Percentiles rank a stretch among this genome's conserved stretches.
These are phyloP conservation scores for Carpinus fangiana DNA, from an alignment of 306 rosid genomes.

Conservation along the genomic window DNA sequence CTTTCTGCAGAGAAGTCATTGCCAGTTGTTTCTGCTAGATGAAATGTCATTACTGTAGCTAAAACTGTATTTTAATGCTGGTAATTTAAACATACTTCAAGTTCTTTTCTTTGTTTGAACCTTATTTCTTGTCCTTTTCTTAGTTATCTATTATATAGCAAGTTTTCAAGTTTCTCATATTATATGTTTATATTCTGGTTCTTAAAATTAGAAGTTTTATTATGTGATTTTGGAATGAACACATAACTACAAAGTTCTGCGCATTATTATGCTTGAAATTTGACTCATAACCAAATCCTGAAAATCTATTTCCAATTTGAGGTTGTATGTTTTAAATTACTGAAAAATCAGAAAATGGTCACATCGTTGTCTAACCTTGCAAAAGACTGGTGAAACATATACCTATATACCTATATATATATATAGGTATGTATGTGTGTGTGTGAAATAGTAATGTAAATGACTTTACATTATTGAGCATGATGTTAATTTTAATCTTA, in stretches of 20 bases:
- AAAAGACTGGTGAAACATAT: background rate
- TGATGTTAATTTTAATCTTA: constrained; percentile 18
- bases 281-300: background rate
- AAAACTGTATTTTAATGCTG: background rate
- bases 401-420: no score
- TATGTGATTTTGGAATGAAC: background rate
- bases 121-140: background rate
- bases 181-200: background rate
- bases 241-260: background rate
- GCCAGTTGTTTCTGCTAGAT: background rate
- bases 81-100: background rate
- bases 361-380: no score
- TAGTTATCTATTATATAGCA: background rate
- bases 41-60: background rate
- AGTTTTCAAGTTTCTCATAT: background rate
- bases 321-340: background rate
- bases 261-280: background rate
- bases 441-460: background rate
- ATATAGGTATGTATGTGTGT: no score
- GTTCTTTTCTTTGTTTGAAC: background rate
- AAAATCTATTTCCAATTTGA: background rate
- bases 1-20: background rate
- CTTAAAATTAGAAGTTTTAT: background rate
- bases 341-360: background rate
- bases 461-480: background rate